phyloP scores from a whole-genome alignment of 768 basidiomycete genomes.

The Chalciporus sphaerocephalus region DNA sequence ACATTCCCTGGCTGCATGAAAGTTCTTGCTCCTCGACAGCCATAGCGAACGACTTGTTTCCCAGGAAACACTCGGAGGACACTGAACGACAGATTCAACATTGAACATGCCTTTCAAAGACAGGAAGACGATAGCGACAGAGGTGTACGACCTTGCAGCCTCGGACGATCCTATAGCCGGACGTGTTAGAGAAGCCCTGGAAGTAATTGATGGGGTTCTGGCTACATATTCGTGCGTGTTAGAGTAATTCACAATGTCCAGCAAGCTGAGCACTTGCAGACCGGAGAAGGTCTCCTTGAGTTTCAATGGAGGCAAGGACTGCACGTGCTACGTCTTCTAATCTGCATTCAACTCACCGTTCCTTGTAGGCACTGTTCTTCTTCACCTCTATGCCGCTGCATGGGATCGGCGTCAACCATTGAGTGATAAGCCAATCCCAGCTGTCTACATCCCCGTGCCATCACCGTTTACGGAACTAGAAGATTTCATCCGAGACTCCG shows the following conservation, averaged over 20 bases:
- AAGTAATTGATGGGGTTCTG: conserved; percentile 75
- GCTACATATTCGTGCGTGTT: conserved; percentile 73
- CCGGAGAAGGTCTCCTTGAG: conserved; percentile 75
- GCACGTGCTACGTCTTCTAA: conserved; percentile 43
- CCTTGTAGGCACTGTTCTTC: conserved; percentile 80
- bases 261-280: conserved; percentile 36
- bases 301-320: conserved; percentile 99
- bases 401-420: conserved; percentile 44
- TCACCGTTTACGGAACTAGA: conserved; percentile 86
- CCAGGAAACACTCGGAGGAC: conserved; percentile 1
- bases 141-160: conserved; percentile 60
- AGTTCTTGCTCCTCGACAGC: conserved; percentile 4
- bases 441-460: conserved; percentile 86
- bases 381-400: conserved; percentile 81
- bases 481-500: conserved; percentile 67
- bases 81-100: background rate
- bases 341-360: conserved; percentile 1
- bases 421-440: conserved; percentile 46
- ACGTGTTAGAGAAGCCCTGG: conserved; percentile 72
- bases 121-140: conserved; percentile 45
- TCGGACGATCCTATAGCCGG: conserved; percentile 52
- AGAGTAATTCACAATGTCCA: conserved; percentile 2
- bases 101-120: conserved; percentile 37
- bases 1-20: conserved; percentile 8
- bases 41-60: conserved; percentile 4